Evolutionary conservation across 1,284 basidiomycete species (phyloP).

Genomic region (Pseudozyma pruni): DNA sequence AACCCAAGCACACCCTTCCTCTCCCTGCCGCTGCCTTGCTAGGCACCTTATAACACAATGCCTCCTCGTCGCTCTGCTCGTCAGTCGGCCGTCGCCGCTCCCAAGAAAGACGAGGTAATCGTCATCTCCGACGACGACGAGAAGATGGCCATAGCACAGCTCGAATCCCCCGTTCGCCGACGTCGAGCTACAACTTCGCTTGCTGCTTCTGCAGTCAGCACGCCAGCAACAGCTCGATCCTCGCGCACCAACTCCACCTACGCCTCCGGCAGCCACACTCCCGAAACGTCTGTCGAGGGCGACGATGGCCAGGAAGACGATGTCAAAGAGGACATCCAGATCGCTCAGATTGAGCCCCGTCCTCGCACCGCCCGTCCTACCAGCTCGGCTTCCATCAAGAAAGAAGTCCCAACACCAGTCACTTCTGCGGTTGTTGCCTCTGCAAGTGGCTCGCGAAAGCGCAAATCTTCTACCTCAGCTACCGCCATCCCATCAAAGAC

Average conservation of each 20-base stretch:
- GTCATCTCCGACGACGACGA: constrained; percentile 39
- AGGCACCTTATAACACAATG: constrained; percentile 1
- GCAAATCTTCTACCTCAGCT: constrained; percentile 7
- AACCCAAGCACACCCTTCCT: not conserved
- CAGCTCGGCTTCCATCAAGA: constrained; percentile 26
- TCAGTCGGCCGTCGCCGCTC: constrained; percentile 15
- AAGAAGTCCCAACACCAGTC: constrained; percentile 1
- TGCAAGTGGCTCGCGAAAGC: constrained; percentile 17
- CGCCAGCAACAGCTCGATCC: constrained; percentile 29
- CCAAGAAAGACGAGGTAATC: constrained; percentile 17
- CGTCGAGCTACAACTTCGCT: constrained; percentile 24
- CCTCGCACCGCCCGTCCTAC: constrained; percentile 6
- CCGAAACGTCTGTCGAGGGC: constrained; percentile 44
- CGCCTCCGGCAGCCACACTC: constrained; percentile 48
- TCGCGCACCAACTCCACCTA: constrained; percentile 35
- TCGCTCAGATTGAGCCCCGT: constrained; percentile 3
- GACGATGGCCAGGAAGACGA: constrained; percentile 25
- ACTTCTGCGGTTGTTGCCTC: not conserved
- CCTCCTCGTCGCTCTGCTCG: constrained; percentile 39
- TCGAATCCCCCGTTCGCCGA: constrained; percentile 6
- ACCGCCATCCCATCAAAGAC: constrained; percentile 2
- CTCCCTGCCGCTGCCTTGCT: not conserved
- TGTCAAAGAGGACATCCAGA: not conserved
- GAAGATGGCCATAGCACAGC: not conserved
- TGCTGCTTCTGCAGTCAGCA: constrained; percentile 22